Evolutionary conservation across 257 asterid genomes (phyloP).

Genomic region (Linaria vulgaris): DNA sequence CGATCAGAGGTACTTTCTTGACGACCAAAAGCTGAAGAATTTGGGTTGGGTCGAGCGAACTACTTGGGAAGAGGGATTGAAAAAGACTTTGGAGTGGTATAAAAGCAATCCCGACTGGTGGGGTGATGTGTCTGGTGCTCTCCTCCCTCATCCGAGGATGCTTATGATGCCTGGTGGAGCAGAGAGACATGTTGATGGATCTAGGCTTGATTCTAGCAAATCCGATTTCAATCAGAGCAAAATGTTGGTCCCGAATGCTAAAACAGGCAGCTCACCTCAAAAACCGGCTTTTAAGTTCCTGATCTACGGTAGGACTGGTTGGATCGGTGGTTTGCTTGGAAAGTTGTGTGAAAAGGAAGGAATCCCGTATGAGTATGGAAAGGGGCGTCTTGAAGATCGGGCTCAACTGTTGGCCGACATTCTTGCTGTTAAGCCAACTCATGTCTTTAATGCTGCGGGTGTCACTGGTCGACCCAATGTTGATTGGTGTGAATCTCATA

Average conservation of each 20-base stretch:
- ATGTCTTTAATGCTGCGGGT: constrained; percentile 94
- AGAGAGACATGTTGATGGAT: constrained; percentile 64
- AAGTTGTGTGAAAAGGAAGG: constrained; percentile 89
- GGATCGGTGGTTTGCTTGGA: constrained; percentile 97
- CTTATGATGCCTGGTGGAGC: constrained; percentile 87
- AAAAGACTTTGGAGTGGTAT: constrained; percentile 66
- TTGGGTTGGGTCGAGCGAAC: constrained; percentile 66
- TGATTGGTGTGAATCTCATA: constrained; percentile 97
- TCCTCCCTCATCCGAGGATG: constrained; percentile 70
- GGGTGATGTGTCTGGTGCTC: constrained; percentile 79
- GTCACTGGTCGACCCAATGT: constrained; percentile 98
- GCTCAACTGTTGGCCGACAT: constrained; percentile 62
- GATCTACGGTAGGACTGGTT: constrained; percentile 92
- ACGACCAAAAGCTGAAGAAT: constrained; percentile 59
- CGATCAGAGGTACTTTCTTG: constrained; percentile 72
- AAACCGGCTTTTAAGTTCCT: constrained; percentile 71
- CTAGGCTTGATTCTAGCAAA: constrained; percentile 54
- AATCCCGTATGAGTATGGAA: constrained; percentile 78
- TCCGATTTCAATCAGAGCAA: constrained; percentile 44
- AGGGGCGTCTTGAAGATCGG: constrained; percentile 83
- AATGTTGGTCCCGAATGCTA: constrained; percentile 55
- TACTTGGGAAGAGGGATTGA: constrained; percentile 64
- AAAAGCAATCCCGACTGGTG: constrained; percentile 63
- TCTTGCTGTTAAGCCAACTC: constrained; percentile 75
- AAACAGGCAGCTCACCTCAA: constrained; percentile 36